Conservation (phyloP, 805 yeast species). For the Dipodascus albidus region DNA sequence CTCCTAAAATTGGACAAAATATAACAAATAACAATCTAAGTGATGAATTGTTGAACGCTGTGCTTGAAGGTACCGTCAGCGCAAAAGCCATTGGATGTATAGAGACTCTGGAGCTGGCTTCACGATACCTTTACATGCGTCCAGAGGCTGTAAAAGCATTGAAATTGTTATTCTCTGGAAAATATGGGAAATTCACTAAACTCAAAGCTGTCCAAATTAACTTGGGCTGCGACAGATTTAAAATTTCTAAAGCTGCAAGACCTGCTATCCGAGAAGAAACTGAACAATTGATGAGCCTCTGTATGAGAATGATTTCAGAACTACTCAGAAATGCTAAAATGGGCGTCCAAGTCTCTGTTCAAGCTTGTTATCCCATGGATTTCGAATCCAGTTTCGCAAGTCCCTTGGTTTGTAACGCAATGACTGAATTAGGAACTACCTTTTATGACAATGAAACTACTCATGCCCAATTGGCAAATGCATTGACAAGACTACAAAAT, state of each 20-base stretch:
- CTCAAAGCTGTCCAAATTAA: neutral
- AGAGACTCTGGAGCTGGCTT: neutral
- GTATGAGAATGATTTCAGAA: neutral
- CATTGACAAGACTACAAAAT: neutral
- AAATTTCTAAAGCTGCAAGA: conserved; percentile 7
- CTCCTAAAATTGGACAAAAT: neutral
- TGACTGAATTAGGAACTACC: neutral
- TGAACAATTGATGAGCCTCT: neutral
- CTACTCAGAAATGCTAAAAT: neutral
- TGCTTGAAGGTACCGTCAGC: neutral
- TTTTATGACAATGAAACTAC: neutral
- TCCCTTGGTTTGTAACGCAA: neutral
- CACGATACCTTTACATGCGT: neutral
- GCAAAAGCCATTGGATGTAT: neutral
- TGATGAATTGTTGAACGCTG: neutral
- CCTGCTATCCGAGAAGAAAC: conserved; percentile 16
- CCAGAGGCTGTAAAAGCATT: neutral
- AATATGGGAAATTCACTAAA: neutral
- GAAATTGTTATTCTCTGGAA: neutral
- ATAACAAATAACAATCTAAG: neutral
- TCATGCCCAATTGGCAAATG: neutral
- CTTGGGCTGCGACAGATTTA: neutral
- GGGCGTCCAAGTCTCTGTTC: neutral
- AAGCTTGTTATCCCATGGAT: neutral
- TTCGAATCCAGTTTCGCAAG: neutral